phyloP scores from a whole-genome alignment of 1,139 yeast species.

The Saccharomyces pastorianus region DNA sequence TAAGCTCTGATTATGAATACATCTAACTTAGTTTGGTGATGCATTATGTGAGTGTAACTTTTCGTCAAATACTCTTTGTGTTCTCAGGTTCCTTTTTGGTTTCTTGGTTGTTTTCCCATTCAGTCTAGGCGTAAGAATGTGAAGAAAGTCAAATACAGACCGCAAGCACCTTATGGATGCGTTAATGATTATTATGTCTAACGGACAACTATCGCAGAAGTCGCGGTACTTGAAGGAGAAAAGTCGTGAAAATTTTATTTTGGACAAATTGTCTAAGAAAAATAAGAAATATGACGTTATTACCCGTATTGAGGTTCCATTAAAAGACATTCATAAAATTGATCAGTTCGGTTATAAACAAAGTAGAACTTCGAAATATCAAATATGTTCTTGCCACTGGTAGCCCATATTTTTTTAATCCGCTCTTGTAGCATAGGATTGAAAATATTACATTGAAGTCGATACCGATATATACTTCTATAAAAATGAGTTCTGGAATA shows the following conservation, averaged over 20 bases:
- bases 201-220: neutral
- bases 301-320: neutral
- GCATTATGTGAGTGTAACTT: constrained; percentile 13
- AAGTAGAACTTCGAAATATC: neutral
- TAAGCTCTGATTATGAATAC: constrained; percentile 28
- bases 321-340: neutral
- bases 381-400: neutral
- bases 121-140: neutral
- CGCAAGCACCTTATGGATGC: neutral
- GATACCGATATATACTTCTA: neutral
- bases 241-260: neutral
- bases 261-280: neutral
- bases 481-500: neutral
- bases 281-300: neutral
- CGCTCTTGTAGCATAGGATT: neutral
- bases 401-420: neutral
- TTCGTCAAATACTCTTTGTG: neutral
- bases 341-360: neutral
- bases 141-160: neutral
- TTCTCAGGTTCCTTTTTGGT: neutral
- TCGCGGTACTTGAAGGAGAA: neutral
- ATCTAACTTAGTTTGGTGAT: constrained; percentile 29
- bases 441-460: neutral
- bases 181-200: neutral
- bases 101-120: neutral